Base-by-base conservation (phyloP, 2,329 filamentous ascomycete genomes). In the Colletotrichum filicis region DNA sequence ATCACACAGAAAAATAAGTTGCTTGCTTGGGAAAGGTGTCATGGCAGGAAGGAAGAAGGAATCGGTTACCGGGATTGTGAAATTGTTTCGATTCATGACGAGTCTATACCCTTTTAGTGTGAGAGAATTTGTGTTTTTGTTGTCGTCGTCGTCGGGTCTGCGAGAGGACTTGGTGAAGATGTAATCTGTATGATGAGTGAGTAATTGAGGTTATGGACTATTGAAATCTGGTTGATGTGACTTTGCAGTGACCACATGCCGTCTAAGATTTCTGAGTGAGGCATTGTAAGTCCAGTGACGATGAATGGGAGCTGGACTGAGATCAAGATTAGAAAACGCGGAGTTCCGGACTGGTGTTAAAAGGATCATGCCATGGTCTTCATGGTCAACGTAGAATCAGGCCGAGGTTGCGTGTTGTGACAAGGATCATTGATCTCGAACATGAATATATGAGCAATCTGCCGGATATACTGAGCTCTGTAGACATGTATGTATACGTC, bases 101-200 rank as follows among this genome's bases (percentile, higher is more conserved):
- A 74, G 67, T 73, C 74, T 76, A 76, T 76, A 76, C 74, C 74
- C 74, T 74, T 46, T 46, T 67, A 64, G 30, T 71, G 70, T 71
- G 66, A 69, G 42, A 74, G 68, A 67, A 30, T 16, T 8, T 8
- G 57, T 66, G 61, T 71, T 63, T 52, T 52, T 53, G 11, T 53
- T 55, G 49, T 30, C 24, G 6, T 53, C 53, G 49, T 30, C 24
- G 49, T 30, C 24, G 11, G 58, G 30, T 62, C 24, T 53, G 42
- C 35, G 24, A 46, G 37, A 57, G 52, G 52, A n/a, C 28, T 22
- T 35, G n/a, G 46, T n/a, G n/a, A n/a, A 19, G 11, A 14, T 53
- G 12, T 35, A 63, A 7, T n/a, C 42, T n/a, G 42, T 46, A 53
- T 37, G 28, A 52, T 28, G 30, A 28, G 46, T 26, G 46, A 11